Percentiles rank a stretch among this genome's conserved stretches.
These are phyloP conservation scores for Pistacia atlantica DNA, from an alignment of 345 rosid genomes.

Conservation along the genomic window DNA sequence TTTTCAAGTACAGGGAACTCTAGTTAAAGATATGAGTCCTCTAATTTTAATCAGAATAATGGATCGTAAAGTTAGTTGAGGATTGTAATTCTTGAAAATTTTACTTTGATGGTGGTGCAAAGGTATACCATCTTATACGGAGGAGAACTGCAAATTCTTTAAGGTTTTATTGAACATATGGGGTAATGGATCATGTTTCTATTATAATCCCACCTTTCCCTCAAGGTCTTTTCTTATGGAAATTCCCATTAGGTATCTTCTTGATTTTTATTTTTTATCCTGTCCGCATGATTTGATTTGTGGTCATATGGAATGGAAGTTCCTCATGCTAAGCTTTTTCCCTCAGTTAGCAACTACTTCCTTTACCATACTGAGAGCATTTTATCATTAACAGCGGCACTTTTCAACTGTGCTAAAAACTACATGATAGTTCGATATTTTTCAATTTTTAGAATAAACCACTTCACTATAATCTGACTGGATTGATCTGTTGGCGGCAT, in stretches of 20 bases:
- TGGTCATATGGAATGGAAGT: too few species aligned
- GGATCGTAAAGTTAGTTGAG: not conserved
- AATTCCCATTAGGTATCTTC: not conserved
- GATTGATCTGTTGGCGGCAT: not conserved
- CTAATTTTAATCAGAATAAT: not conserved
- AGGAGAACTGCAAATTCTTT: not conserved
- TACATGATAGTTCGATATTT: not conserved
- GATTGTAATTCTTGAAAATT: not conserved
- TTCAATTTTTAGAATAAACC: too few species aligned
- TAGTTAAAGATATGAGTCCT: not conserved
- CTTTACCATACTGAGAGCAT: not conserved
- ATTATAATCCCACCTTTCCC: not conserved
- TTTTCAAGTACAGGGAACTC: not conserved
- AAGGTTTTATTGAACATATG: not conserved
- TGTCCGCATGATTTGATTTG: too few species aligned
- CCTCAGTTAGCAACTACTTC: not conserved
- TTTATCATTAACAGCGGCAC: not conserved
- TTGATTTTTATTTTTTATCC: too few species aligned
- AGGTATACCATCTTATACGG: not conserved
- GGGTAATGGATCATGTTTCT: not conserved
- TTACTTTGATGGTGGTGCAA: not conserved
- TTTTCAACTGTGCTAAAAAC: not conserved
- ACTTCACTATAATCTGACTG: not conserved
- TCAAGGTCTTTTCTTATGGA: not conserved
- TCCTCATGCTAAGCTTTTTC: too few species aligned